A percentile compares a stretch with the other conserved stretches of the same genome.
Conservation (phyloP, 805 yeast genomes). For the Lachancea fermentati region DNA sequence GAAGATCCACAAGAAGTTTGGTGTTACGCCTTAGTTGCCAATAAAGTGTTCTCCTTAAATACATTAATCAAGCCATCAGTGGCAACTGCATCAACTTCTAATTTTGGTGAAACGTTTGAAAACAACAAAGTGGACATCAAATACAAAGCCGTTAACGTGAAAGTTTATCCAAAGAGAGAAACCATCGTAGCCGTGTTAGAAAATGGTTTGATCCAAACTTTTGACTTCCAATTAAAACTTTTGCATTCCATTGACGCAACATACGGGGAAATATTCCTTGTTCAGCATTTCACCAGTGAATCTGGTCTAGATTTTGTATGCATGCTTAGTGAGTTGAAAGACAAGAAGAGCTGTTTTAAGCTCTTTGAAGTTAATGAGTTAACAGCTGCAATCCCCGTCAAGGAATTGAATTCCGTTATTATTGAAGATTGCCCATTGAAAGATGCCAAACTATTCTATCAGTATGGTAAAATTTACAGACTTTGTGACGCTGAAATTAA, state of each 20-base stretch:
- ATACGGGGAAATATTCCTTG: slow-evolving; percentile 20
- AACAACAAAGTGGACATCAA: slow-evolving; percentile 14
- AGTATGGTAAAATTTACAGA: slow-evolving; percentile 26
- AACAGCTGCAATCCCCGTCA: slow-evolving; percentile 12
- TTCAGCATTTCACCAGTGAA: slow-evolving; percentile 20
- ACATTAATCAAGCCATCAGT: slow-evolving; percentile 13
- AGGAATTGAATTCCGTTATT: slow-evolving; percentile 24
- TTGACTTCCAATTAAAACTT: slow-evolving; percentile 22
- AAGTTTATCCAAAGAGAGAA: slow-evolving; percentile 14
- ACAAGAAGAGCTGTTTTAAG: slow-evolving; percentile 21
- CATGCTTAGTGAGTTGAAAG: slow-evolving; percentile 20
- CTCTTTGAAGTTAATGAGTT: slow-evolving; percentile 18
- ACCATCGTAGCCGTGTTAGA: slow-evolving; percentile 23
- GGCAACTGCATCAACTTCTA: slow-evolving; percentile 13
- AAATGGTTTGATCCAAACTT: slow-evolving; percentile 28
- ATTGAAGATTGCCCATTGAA: slow-evolving; percentile 19
- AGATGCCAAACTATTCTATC: slow-evolving; percentile 22
- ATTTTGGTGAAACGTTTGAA: slow-evolving; percentile 14
- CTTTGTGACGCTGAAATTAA: slow-evolving; percentile 14
- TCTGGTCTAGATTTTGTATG: slow-evolving; percentile 14
- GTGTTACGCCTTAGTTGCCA: slow-evolving; percentile 22
- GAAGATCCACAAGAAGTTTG: slow-evolving; percentile 18
- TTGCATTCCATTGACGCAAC: slow-evolving; percentile 19
- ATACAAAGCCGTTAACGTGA: slow-evolving; percentile 15
- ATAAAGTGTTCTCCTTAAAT: slow-evolving; percentile 18